A percentile compares a stretch with the other conserved stretches of the same genome.
These are phyloP conservation scores for Cicer bijugum DNA, from an alignment of 306 rosid genomes.

Conservation along the genomic window DNA sequence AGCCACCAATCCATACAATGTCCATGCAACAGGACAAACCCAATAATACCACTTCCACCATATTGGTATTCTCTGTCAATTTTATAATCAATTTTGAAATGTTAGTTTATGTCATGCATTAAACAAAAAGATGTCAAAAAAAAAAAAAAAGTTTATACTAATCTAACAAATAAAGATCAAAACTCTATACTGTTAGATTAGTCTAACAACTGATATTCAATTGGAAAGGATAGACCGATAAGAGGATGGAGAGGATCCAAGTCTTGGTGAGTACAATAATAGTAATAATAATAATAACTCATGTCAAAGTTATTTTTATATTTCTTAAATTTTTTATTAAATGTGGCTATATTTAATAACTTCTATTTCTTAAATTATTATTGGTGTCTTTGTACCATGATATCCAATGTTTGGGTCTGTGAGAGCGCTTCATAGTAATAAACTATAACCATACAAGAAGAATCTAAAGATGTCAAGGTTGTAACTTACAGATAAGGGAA, in stretches of 20 bases:
- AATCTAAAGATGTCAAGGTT: slow-evolving; percentile 1
- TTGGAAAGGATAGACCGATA: neutral
- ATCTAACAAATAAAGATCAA: neutral
- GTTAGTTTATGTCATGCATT: slow-evolving; percentile 47
- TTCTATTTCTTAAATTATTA: no score
- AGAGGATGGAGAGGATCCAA: no score
- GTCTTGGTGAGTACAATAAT: no score
- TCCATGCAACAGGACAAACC: slow-evolving; percentile 86
- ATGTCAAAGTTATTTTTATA: no score
- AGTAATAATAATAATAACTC: no score
- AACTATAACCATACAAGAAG: neutral
- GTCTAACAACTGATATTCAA: neutral
- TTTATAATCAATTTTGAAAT: neutral
- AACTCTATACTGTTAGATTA: neutral
- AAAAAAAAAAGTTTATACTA: neutral
- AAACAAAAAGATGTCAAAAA: neutral
- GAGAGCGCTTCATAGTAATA: no score
- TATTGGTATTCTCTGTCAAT: slow-evolving; percentile 77
- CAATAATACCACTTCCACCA: slow-evolving; percentile 95
- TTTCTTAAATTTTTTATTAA: no score
- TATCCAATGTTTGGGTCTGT: no score
- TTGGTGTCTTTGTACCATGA: no score
- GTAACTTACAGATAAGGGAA: slow-evolving; percentile 71
- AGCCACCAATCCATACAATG: slow-evolving; percentile 69
- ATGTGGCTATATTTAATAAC: no score